Evolutionary conservation across 352 stramenopile genomes (phyloP).

Genomic region (Aphanomyces stellatus): DNA sequence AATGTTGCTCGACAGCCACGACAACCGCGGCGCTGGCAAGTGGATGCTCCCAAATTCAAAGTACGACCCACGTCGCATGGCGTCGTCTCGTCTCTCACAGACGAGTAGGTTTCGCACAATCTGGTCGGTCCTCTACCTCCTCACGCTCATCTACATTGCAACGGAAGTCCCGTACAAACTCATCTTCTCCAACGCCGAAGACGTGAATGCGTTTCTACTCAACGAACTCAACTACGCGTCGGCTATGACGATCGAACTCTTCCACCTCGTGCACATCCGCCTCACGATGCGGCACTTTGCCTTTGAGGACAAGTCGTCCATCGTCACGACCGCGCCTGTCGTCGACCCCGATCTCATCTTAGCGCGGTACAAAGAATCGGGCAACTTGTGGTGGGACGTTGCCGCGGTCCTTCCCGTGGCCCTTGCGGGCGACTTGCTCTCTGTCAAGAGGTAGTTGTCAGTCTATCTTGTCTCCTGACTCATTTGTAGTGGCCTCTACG

Average conservation of each 20-base stretch:
- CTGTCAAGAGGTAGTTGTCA: conserved; percentile 18
- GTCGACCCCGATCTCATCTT: conserved; percentile 61
- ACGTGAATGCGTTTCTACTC: neutral
- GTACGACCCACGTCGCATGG: neutral
- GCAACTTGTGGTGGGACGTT: conserved; percentile 40
- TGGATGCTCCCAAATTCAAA: conserved; percentile 15
- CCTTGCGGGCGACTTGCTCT: conserved; percentile 39
- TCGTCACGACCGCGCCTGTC: conserved; percentile 37
- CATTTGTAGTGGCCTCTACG: neutral
- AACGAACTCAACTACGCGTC: neutral
- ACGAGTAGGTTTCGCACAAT: conserved; percentile 6
- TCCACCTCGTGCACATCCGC: conserved; percentile 48
- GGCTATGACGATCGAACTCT: conserved; percentile 36
- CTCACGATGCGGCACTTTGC: conserved; percentile 48
- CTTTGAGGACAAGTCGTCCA: conserved; percentile 51
- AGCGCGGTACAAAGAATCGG: conserved; percentile 42
- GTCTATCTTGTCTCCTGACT: conserved; percentile 23
- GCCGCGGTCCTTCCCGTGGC: conserved; percentile 47
- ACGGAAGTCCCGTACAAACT: conserved; percentile 17
- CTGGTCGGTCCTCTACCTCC: conserved; percentile 5
- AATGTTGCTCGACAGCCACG: neutral
- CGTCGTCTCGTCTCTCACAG: neutral
- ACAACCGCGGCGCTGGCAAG: neutral
- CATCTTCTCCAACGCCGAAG: conserved; percentile 1
- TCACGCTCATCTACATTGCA: conserved; percentile 10